Conservation (phyloP, 169 alveolate species). For the Plasmodium billcollinsi region DNA sequence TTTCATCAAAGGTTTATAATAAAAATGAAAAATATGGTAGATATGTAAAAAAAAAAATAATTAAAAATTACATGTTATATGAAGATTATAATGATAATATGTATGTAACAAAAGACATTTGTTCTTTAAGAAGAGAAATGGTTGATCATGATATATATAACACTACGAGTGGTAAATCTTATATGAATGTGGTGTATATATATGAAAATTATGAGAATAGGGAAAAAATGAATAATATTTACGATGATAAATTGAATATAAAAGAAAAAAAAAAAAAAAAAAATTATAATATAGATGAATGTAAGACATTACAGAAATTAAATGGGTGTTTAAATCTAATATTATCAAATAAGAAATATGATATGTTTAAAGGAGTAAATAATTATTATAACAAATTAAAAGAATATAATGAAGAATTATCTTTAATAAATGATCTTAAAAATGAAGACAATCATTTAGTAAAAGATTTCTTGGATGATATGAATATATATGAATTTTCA, state of each 20-base stretch:
- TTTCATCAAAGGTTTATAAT: too few species aligned
- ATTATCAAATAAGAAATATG: constrained; percentile 1
- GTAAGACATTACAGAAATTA: constrained; percentile 22
- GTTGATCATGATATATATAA: too few species aligned
- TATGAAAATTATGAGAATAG: neutral
- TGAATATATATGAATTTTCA: constrained; percentile 19
- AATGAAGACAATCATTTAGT: constrained; percentile 11
- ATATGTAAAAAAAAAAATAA: too few species aligned
- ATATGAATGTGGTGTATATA: too few species aligned
- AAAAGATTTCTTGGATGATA: constrained; percentile 33
- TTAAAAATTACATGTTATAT: too few species aligned
- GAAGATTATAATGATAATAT: too few species aligned
- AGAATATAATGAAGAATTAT: constrained; percentile 42
- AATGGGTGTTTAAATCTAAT: constrained; percentile 30
- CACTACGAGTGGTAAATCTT: too few species aligned
- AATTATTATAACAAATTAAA: constrained; percentile 22
- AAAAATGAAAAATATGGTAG: too few species aligned
- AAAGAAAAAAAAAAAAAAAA: neutral
- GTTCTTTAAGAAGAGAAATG: too few species aligned
- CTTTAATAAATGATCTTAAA: constrained; percentile 41
- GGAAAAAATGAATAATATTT: neutral
- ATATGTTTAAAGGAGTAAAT: constrained; percentile 8
- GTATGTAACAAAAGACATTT: too few species aligned
- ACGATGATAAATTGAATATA: neutral
- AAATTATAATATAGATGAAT: constrained; percentile 22